phyloP scores from a whole-genome alignment of 768 basidiomycete genomes.

The Russula abietina region DNA sequence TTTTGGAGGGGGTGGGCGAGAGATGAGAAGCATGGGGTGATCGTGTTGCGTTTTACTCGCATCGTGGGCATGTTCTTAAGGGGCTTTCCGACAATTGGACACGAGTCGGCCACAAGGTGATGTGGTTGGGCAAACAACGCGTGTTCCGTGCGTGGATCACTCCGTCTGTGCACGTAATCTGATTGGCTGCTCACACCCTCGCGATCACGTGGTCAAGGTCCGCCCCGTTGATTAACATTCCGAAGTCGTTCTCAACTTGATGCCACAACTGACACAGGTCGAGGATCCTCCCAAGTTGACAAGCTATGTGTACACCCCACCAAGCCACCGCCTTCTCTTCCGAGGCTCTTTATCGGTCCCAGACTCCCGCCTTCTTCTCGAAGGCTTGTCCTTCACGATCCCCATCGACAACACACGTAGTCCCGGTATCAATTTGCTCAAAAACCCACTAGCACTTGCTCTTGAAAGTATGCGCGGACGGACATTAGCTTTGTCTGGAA shows the following conservation, averaged over 20 bases:
- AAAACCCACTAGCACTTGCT: slow-evolving; percentile 65
- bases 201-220: background rate
- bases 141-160: slow-evolving; percentile 20
- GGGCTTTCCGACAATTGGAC: slow-evolving; percentile 2
- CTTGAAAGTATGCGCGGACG: slow-evolving; percentile 77
- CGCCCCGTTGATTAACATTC: background rate
- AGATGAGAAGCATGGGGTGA: background rate
- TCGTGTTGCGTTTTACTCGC: background rate
- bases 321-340: slow-evolving; percentile 56
- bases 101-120: background rate
- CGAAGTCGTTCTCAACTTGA: background rate
- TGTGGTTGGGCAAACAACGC: slow-evolving; percentile 1
- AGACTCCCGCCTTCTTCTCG: slow-evolving; percentile 64
- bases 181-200: background rate
- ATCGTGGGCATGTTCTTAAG: slow-evolving; percentile 13
- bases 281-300: slow-evolving; percentile 21
- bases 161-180: background rate
- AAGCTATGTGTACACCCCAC: slow-evolving; percentile 30
- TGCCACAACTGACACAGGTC: background rate
- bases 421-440: slow-evolving; percentile 37
- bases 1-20: background rate
- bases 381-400: slow-evolving; percentile 65
- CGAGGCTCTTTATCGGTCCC: slow-evolving; percentile 69
- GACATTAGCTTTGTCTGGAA: slow-evolving; percentile 52
- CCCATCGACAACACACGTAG: slow-evolving; percentile 34